phyloP scores from a whole-genome alignment of 192 early-diverging fungal genomes.

The Coemansia sp. region DNA sequence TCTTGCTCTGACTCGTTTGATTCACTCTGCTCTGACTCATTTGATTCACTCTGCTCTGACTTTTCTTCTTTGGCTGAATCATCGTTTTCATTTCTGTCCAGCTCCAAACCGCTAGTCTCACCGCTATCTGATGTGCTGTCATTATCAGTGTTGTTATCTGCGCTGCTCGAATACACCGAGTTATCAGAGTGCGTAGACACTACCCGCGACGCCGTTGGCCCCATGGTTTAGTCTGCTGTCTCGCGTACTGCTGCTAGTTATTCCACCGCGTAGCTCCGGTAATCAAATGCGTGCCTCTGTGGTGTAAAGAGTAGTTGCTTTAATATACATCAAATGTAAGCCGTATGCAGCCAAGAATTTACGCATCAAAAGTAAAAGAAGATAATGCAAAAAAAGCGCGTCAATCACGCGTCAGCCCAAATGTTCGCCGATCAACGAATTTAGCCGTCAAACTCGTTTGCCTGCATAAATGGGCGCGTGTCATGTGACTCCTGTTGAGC shows the following conservation, averaged over 20 bases:
- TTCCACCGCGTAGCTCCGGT: neutral
- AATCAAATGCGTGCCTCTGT: neutral
- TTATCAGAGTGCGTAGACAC: neutral
- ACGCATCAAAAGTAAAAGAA: neutral
- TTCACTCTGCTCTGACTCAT: neutral
- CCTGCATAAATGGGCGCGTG: neutral
- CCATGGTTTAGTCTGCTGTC: constrained; percentile 4
- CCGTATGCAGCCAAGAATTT: neutral
- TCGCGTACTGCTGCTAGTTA: neutral
- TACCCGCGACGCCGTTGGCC: constrained; percentile 9
- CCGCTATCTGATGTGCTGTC: neutral
- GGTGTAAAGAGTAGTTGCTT: neutral
- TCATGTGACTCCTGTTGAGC: neutral
- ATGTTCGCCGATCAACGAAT: neutral
- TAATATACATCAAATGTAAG: neutral
- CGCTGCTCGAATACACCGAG: neutral
- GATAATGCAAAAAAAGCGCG: neutral
- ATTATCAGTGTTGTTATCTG: neutral
- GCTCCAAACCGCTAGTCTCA: neutral
- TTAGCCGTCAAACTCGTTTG: neutral
- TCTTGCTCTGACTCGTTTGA: neutral
- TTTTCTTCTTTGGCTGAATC: neutral
- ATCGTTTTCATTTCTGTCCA: neutral
- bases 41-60: neutral
- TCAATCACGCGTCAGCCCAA: neutral